phyloP scores from a whole-genome alignment of 202 grass and related monocot genomes.

The Eragrostis tef region DNA sequence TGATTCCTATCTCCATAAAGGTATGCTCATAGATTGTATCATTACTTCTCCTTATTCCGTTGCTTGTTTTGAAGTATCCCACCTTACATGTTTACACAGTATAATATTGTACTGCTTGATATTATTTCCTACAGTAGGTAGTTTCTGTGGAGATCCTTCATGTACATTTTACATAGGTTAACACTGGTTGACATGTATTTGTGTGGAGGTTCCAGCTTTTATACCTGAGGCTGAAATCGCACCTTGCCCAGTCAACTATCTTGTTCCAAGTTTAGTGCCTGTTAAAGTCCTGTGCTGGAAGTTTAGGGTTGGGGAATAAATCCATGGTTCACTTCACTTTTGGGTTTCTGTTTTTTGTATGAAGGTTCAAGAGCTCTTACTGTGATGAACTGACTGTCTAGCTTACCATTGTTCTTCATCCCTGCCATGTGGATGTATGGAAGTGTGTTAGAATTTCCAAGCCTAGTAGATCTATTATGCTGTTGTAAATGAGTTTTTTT shows the following conservation, averaged over 20 bases:
- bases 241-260: neutral
- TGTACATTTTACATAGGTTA: conserved; percentile 19
- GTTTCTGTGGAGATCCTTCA: neutral
- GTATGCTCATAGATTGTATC: conserved; percentile 52
- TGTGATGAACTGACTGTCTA: conserved; percentile 1
- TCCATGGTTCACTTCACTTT: neutral
- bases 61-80: conserved; percentile 31
- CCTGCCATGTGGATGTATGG: neutral
- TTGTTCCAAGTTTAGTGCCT: neutral
- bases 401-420: neutral
- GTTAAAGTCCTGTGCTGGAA: neutral
- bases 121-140: conserved; percentile 25
- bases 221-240: conserved; percentile 13
- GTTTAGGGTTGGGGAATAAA: neutral
- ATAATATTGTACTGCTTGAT: conserved; percentile 7
- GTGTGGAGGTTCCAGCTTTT: conserved; percentile 25
- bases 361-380: neutral
- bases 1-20: conserved; percentile 99
- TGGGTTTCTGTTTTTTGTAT: neutral
- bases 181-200: conserved; percentile 8
- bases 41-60: conserved; percentile 23
- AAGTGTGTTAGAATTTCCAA: neutral
- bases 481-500: conserved; percentile 4
- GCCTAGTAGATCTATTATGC: neutral
- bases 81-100: conserved; percentile 30